Percentiles rank a stretch among this genome's conserved stretches.
Evolutionary conservation across 2,329 filamentous ascomycete genomes (phyloP).

Genomic region (Tolypocladium album): DNA sequence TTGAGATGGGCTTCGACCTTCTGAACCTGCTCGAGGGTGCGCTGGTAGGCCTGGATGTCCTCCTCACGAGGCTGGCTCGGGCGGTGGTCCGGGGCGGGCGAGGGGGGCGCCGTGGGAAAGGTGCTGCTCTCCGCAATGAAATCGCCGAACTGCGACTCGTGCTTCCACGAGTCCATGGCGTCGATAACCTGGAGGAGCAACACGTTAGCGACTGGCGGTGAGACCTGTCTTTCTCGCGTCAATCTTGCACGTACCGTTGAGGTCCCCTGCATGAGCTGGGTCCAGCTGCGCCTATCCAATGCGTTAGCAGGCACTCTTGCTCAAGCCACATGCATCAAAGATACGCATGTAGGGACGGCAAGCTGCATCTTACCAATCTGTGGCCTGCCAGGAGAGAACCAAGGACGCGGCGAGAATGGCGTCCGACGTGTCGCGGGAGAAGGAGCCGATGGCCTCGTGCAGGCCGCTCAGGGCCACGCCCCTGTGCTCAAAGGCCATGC

Average conservation of each 20-base stretch:
- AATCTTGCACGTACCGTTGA: slow-evolving; percentile 55
- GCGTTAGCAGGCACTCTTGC: slow-evolving; percentile 11
- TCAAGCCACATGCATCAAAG: not conserved
- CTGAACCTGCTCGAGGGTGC: slow-evolving; percentile 55
- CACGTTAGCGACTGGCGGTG: not conserved
- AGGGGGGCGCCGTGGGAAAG: slow-evolving; percentile 56
- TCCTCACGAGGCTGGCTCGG: slow-evolving; percentile 56
- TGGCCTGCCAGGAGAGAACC: slow-evolving; percentile 89
- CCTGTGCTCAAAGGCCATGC: slow-evolving; percentile 82
- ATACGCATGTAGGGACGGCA: not conserved
- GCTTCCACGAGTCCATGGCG: slow-evolving; percentile 84
- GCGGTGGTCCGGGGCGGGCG: slow-evolving; percentile 49
- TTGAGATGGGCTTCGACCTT: slow-evolving; percentile 59
- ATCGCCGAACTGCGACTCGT: slow-evolving; percentile 76
- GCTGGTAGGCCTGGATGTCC: slow-evolving; percentile 57
- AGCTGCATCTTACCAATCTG: slow-evolving; percentile 64
- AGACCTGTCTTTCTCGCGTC: not conserved
- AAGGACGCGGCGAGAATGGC: slow-evolving; percentile 86
- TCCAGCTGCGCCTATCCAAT: slow-evolving; percentile 73
- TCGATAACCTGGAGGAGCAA: slow-evolving; percentile 56
- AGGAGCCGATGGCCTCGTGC: slow-evolving; percentile 75
- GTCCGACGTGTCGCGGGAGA: slow-evolving; percentile 80
- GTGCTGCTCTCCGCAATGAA: slow-evolving; percentile 73
- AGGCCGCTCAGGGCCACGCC: slow-evolving; percentile 78
- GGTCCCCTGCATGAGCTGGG: slow-evolving; percentile 82